Evolutionary conservation across 495 filamentous ascomycete genomes (phyloP), one percentile per base, ranked within the genome.

Genomic region (Penicillium maclennaniae): DNA sequence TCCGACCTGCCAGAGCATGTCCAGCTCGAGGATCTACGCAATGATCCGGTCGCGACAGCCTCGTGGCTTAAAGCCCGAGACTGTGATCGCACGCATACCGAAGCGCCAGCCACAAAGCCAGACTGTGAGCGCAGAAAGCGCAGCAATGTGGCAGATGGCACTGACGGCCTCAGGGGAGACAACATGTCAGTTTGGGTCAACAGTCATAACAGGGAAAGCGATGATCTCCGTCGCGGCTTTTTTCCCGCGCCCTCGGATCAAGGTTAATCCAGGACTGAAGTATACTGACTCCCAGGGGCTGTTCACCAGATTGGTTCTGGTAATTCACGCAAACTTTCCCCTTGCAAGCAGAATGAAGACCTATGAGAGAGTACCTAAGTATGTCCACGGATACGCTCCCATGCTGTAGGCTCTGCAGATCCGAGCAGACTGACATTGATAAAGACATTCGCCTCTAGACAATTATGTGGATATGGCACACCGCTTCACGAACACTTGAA

Each of bases 121-220:
- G 81, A 78, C 65, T 87, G 85, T 31, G 73, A 74, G 45, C 78
- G 79, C 37, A 89, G 71, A 52, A 84, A 88, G 34, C 77, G 80
- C 53, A 89, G 72, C 8, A 87, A 71, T 28, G 74, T 72, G 40
- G 74, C 64, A 31, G 85, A 88, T 20, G 86, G 85, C 40, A 74
- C 79, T 45, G 63, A 68, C 23, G 70, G 61, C 60, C 67, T 71
- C 50, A 70, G 42, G 42, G 68, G 60, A 56, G 70, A 64, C 58
- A 73, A 65, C 74, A 77, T 77, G 57, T 67, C 67, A 59, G 59
- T 47, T 49, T 45, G 52, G 37, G 43, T 55, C 43, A 43, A 51
- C 41, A 42, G 49, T 47, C 55, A 39, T 48, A 50, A 36, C 49
- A 45, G 31, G 43, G 46, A 20, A 47, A 31, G 25, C 51, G 51